Conservation (phyloP, 305 asterid genomes). For the Vinca major region DNA sequence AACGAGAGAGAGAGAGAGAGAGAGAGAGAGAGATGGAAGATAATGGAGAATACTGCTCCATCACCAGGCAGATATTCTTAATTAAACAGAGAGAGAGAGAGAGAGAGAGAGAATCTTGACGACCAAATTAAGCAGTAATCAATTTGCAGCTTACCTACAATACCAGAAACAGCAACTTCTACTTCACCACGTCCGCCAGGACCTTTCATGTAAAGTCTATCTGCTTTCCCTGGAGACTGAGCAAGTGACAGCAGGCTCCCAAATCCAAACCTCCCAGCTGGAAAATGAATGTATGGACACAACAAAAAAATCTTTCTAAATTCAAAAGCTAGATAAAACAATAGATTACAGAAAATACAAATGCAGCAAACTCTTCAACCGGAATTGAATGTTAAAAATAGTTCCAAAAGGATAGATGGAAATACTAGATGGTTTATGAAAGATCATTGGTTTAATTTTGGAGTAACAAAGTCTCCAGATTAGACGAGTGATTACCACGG, state of each 20-base stretch:
- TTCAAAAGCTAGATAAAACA: background rate
- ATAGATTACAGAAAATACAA: background rate
- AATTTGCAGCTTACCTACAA: constrained; percentile 48
- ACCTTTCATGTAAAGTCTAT: constrained; percentile 88
- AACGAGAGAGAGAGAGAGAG: no score
- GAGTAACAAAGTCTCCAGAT: background rate
- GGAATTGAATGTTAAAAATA: background rate
- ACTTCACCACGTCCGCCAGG: constrained; percentile 99
- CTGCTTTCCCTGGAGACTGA: constrained; percentile 76
- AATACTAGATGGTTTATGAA: background rate
- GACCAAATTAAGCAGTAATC: constrained; percentile 13
- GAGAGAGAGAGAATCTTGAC: background rate
- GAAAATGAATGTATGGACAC: background rate
- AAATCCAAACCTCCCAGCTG: constrained; percentile 90
- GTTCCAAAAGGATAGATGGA: background rate
- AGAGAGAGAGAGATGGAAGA: no score
- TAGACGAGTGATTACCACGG: background rate
- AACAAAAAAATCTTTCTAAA: background rate
- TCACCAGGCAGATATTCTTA: background rate
- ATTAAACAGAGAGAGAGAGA: background rate
- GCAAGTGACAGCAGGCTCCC: constrained; percentile 92
- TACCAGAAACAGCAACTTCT: constrained; percentile 97
- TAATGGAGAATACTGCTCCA: background rate
- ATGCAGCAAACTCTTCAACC: background rate
- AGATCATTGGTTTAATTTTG: background rate